These are phyloP conservation scores for Ustilago tritici DNA, from an alignment of 1,284 basidiomycete genomes.

Conservation along the genomic window DNA sequence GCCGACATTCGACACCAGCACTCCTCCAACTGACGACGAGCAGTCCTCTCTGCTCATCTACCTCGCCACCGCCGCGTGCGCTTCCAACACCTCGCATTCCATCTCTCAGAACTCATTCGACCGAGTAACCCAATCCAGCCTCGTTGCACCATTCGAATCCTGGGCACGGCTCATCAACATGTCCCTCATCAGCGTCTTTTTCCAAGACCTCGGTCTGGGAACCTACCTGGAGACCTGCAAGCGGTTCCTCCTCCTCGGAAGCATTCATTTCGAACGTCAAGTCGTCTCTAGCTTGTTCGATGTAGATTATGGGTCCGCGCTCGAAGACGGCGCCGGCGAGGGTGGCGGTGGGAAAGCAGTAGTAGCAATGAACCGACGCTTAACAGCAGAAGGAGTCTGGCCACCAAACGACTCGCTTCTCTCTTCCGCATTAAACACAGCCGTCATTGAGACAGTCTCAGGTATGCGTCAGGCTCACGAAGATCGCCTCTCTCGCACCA, in stretches of 20 bases:
- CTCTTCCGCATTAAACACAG: constrained; percentile 50
- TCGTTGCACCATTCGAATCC: constrained; percentile 45
- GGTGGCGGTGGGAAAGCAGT: constrained; percentile 11
- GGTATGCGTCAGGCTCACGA: constrained; percentile 41
- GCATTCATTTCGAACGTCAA: constrained; percentile 39
- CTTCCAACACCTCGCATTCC: constrained; percentile 3
- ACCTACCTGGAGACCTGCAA: constrained; percentile 60
- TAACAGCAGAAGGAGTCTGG: constrained; percentile 48
- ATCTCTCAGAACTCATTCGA: constrained; percentile 34
- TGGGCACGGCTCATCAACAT: constrained; percentile 60
- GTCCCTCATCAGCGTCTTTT: constrained; percentile 61
- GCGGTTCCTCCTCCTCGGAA: constrained; percentile 55
- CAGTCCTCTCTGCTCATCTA: constrained; percentile 25
- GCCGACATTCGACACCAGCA: neutral
- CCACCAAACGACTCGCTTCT: constrained; percentile 50
- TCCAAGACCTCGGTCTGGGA: constrained; percentile 53
- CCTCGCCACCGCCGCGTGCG: constrained; percentile 32
- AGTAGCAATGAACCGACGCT: constrained; percentile 31
- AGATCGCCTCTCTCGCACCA: constrained; percentile 14
- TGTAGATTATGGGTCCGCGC: constrained; percentile 24
- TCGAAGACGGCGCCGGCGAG: constrained; percentile 13
- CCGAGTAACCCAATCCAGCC: constrained; percentile 25
- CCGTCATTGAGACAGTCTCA: constrained; percentile 56
- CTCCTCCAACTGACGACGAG: constrained; percentile 5
- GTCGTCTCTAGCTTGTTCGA: constrained; percentile 52